Conservation (phyloP, 75 land plant genomes). For the Selaginella moellendorffii region DNA sequence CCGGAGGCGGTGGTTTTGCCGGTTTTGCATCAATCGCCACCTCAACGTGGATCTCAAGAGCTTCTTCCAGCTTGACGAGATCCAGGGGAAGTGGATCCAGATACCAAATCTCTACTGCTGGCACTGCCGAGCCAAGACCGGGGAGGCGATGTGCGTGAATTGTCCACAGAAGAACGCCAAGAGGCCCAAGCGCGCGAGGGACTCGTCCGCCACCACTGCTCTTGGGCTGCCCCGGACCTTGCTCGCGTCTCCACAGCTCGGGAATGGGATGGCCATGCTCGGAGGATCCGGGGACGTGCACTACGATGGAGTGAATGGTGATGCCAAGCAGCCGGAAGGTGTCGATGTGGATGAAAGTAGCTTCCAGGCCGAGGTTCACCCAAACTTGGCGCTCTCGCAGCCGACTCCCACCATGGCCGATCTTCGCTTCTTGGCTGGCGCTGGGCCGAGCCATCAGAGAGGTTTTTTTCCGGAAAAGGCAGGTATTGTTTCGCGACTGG, state of each 20-base stretch:
- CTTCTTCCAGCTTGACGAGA: constrained; percentile 24
- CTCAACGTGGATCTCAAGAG: constrained; percentile 19
- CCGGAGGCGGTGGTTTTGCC: constrained; percentile 20
- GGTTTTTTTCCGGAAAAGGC: constrained; percentile 20
- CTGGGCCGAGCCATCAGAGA: constrained; percentile 12
- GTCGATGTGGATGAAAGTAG: constrained; percentile 16
- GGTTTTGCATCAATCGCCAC: constrained; percentile 21
- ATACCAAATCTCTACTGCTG: constrained; percentile 17
- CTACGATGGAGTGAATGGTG: constrained; percentile 16
- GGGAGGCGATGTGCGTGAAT: constrained; percentile 17
- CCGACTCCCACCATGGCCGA: constrained; percentile 15
- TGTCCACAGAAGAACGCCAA: constrained; percentile 22
- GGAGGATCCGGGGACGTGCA: constrained; percentile 16
- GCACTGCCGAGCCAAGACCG: constrained; percentile 21
- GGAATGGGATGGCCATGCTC: constrained; percentile 14
- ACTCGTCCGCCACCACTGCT: neutral
- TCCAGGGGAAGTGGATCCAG: constrained; percentile 25
- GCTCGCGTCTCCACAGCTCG: constrained; percentile 9
- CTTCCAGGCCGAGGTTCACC: constrained; percentile 11
- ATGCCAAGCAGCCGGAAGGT: constrained; percentile 8
- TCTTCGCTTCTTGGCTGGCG: constrained; percentile 13
- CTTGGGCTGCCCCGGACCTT: constrained; percentile 12
- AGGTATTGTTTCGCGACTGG: constrained; percentile 12
- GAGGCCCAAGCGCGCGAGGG: constrained; percentile 14
- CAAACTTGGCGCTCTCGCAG: constrained; percentile 9